phyloP scores from a whole-genome alignment of 129 eudicot genomes.

The Mikania micrantha region DNA sequence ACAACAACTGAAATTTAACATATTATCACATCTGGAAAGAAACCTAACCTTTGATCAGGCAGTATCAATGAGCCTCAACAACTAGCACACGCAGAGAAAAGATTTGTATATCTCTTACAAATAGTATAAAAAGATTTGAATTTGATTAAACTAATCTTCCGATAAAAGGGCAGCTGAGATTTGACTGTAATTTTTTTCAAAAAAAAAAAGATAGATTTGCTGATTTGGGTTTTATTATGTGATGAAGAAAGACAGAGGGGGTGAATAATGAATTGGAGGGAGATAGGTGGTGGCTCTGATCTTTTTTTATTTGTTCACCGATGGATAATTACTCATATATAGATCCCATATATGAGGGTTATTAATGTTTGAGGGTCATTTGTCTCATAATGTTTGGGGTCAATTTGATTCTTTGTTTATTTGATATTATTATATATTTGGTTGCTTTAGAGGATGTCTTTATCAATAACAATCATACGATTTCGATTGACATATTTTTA shows the following conservation, averaged over 20 bases:
- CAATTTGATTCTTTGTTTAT: neutral
- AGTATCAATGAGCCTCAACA: slow-evolving; percentile 18
- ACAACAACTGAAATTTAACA: neutral
- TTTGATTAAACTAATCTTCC: slow-evolving; percentile 19
- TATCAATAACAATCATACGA: no score
- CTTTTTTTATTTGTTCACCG: slow-evolving; percentile 1
- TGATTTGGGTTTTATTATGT: neutral
- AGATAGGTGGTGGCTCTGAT: slow-evolving; percentile 23
- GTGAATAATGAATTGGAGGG: slow-evolving; percentile 24
- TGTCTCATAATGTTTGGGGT: neutral
- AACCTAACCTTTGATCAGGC: slow-evolving; percentile 8
- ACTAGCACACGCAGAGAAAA: neutral
- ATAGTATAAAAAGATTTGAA: slow-evolving; percentile 1
- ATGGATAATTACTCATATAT: neutral
- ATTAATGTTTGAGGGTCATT: no score
- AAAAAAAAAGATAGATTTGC: neutral
- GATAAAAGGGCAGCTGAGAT: slow-evolving; percentile 7
- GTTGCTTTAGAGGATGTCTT: no score
- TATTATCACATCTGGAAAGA: neutral
- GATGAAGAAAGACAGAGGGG: slow-evolving; percentile 8
- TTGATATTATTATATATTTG: no score
- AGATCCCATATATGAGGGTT: no score
- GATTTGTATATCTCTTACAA: neutral
- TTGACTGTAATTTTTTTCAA: neutral
- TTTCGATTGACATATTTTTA: no score